These are phyloP conservation scores for Diaporthe nobilis DNA, from an alignment of 2,329 filamentous ascomycete species.

Conservation along the genomic window DNA sequence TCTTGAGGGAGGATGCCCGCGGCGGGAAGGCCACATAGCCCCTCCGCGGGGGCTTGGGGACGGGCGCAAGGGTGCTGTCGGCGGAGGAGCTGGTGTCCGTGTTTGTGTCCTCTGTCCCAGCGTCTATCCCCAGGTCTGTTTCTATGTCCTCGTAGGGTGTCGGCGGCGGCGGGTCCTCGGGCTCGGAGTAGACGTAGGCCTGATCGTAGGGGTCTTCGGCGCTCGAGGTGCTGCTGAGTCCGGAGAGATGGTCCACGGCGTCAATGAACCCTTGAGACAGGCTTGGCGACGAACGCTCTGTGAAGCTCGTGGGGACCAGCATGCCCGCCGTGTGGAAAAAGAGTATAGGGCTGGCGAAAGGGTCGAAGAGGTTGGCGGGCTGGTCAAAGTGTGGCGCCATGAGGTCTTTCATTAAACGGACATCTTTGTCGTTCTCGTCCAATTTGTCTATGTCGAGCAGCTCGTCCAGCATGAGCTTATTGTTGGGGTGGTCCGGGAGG, in stretches of 20 bases:
- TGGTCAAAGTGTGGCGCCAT: constrained; percentile 61
- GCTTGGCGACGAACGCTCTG: not conserved
- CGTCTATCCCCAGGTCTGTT: not conserved
- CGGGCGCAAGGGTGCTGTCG: not conserved
- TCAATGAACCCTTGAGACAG: not conserved
- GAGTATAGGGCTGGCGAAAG: constrained; percentile 70
- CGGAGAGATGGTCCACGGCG: not conserved
- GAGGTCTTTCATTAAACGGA: constrained; percentile 52
- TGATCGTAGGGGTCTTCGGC: constrained; percentile 21
- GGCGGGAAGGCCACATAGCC: constrained; percentile 65
- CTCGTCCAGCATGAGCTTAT: constrained; percentile 49
- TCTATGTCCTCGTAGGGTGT: constrained; percentile 29
- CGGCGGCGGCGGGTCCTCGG: constrained; percentile 30
- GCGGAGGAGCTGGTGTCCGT: not conserved
- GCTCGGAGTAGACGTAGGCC: constrained; percentile 38
- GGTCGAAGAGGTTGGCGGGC: constrained; percentile 68
- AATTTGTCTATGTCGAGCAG: constrained; percentile 17
- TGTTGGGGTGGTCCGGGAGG: constrained; percentile 65
- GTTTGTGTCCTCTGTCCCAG: not conserved
- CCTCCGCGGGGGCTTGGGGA: constrained; percentile 54
- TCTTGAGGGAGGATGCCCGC: constrained; percentile 59
- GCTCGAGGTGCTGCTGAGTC: not conserved
- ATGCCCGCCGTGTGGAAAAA: constrained; percentile 70
- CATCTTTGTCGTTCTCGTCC: constrained; percentile 54
- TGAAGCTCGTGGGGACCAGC: constrained; percentile 61